Evolutionary conservation across 2,329 filamentous ascomycete genomes (phyloP).

Genomic region (Claviceps sp.): DNA sequence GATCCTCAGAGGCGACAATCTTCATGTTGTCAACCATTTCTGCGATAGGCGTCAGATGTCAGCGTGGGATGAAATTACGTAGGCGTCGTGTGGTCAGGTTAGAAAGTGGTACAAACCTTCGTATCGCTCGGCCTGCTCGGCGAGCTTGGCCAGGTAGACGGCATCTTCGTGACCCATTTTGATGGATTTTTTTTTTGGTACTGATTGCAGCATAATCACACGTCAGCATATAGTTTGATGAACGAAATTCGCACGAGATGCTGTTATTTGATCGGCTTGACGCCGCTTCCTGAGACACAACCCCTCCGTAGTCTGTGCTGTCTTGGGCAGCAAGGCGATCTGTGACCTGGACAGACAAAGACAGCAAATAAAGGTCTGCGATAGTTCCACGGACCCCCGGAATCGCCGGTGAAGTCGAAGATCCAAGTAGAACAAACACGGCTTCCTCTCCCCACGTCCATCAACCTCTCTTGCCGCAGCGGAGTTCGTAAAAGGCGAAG

Average conservation of each 20-base stretch:
- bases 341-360: neutral
- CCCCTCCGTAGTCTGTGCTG: neutral
- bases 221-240: slow-evolving; percentile 1
- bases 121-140: slow-evolving; percentile 99
- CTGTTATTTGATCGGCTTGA: neutral
- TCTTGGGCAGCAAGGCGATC: slow-evolving; percentile 1
- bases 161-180: slow-evolving; percentile 99
- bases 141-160: slow-evolving; percentile 99
- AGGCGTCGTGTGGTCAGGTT: neutral
- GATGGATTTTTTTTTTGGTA: slow-evolving; percentile 13
- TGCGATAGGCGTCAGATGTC: slow-evolving; percentile 25
- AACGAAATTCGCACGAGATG: neutral
- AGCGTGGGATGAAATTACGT: slow-evolving; percentile 9
- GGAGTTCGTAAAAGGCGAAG: neutral
- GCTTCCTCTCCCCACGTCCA: neutral
- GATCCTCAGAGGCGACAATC: slow-evolving; percentile 80
- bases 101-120: slow-evolving; percentile 57
- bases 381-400: neutral
- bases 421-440: neutral
- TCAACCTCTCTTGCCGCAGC: neutral
- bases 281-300: neutral
- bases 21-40: slow-evolving; percentile 99
- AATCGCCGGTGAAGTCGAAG: neutral
- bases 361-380: neutral
- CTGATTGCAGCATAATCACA: neutral